Evolutionary conservation across 1,284 basidiomycete species (phyloP).

Genomic region (Cystobasidium sp.): DNA sequence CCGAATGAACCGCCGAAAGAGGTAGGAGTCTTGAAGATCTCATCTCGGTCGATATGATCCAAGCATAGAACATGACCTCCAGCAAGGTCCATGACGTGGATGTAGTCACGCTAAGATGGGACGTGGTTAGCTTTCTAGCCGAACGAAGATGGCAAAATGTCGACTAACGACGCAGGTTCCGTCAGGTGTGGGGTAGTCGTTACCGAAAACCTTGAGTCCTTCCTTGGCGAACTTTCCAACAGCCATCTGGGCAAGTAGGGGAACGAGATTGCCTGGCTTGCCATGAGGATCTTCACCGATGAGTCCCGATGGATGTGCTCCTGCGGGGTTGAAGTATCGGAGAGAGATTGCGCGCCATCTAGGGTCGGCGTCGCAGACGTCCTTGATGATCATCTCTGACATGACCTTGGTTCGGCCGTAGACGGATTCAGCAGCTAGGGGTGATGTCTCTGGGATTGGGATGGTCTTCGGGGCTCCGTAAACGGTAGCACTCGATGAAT

Average conservation of each 20-base stretch:
- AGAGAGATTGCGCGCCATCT: constrained; percentile 80
- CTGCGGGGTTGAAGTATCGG: constrained; percentile 82
- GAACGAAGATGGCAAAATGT: too few species aligned
- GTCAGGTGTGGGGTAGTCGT: constrained; percentile 96
- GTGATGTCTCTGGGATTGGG: constrained; percentile 92
- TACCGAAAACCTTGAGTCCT: constrained; percentile 90
- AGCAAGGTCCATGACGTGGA: constrained; percentile 94
- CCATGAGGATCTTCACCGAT: constrained; percentile 97
- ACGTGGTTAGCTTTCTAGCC: neutral
- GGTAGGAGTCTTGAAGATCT: constrained; percentile 59
- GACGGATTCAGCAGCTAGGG: constrained; percentile 84
- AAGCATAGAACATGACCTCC: constrained; percentile 90
- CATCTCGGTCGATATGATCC: constrained; percentile 74
- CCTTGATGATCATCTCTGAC: constrained; percentile 87
- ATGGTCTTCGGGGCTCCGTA: constrained; percentile 92
- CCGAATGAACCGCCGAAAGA: constrained; percentile 57
- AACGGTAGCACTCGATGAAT: constrained; percentile 98
- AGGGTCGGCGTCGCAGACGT: constrained; percentile 79
- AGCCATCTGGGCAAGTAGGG: constrained; percentile 93
- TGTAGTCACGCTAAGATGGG: constrained; percentile 74
- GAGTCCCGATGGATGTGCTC: constrained; percentile 87
- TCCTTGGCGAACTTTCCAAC: constrained; percentile 82
- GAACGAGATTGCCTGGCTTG: constrained; percentile 91
- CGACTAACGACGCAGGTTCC: constrained; percentile 78
- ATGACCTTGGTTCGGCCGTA: constrained; percentile 97